Base-by-base conservation (phyloP, 2,329 filamentous ascomycete genomes). In the Exophiala spinifera region DNA sequence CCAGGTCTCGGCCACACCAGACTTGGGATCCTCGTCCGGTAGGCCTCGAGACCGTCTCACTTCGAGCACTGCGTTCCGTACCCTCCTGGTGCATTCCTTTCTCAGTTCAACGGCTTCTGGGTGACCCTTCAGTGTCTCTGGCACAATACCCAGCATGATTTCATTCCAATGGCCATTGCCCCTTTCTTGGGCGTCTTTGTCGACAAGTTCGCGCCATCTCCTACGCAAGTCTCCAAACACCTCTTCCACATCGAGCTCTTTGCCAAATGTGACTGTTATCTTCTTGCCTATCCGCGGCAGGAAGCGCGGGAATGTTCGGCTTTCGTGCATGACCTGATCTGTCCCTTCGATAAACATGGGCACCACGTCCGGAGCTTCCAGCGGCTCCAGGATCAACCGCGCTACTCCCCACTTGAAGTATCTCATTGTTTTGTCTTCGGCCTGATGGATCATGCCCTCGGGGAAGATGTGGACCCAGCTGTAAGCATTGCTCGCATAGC, bases 401-500 rank as follows among this genome's bases (percentile, higher is more conserved):
- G 92, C 90, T 1, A 97, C 79, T 1, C 94, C 94, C 94, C 94
- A 99, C 76, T 96, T 96, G 82, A 97, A 97, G 74, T 99, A 99
- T 25, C 94, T 87, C 78, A 97, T 86, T 6, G 86, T 83, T 1
- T 87, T 81, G 62, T 90, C 46, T 25, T 49, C 28, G 17, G 60
- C 85, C 73, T 99, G 94, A 71, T 97, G 91, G 43, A 96, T 90
- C 70, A 88, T 90, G 45, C 91, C 94, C 73, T 99, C 94, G 11
- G 94, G 94, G 70, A 97, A 97, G 51, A 97, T 87, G 71, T 99
- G 94, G 3, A 99, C 77, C 94, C 94, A 99, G 42, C 84, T 83
- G 69, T 88, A 81, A 43, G 83, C 83, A 64, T 90, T 85, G 60
- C 74, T 79, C 1, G 82, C 70, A 68, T 88, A 91, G 45, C 84